Evolutionary conservation across 1,284 basidiomycete species (phyloP), one percentile per base, ranked within the genome.

Genomic region (Cryptococcus sp.): DNA sequence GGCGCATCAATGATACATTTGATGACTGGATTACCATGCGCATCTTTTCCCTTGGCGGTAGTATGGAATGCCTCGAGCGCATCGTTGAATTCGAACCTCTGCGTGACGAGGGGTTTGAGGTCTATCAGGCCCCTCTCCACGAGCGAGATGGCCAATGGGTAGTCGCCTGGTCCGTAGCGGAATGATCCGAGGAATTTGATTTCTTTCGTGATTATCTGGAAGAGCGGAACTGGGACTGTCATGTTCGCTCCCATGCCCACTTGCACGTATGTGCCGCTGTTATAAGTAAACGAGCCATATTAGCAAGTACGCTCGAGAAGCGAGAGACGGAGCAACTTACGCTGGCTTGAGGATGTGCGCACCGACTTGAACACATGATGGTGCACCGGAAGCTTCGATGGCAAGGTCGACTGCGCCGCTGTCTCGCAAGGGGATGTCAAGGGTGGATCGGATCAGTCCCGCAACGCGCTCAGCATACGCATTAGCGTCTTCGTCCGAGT

Each of bases 1-100:
- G 77, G 77, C 8, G 65, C 70, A 47, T 68, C 54, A 64, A 79
- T 79, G 53, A 79, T 73, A 61, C 73, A 74, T 70, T 79, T 79
- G 72, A 78, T 77, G 25, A 73, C 75, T 20, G 73, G 76, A 63
- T 80, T 81, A 35, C 84, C 84, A 63, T 82, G 80, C 40, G 75
- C 83, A 57, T 90, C 88, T 80, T 89, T 90, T 40, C 93, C 93
- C 39, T 71, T 72, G 54, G 80, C 77, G 47, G 81, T 83, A 15
- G 80, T 75, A 51, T 82, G 78, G 67, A 85, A 85, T 1, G 84
- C 84, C 62, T 79, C 75, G 53, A 80, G 64, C 0, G 84, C 82
- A 60, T 79, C 80, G 47, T 77, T 70, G 69, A 83, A 83, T 41
- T 77, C 64, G 73, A 81, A 83, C 86, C 91, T 83, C 80, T 84